Base-by-base conservation (phyloP, 176 grass and related monocot species). In the Canna indica region DNA sequence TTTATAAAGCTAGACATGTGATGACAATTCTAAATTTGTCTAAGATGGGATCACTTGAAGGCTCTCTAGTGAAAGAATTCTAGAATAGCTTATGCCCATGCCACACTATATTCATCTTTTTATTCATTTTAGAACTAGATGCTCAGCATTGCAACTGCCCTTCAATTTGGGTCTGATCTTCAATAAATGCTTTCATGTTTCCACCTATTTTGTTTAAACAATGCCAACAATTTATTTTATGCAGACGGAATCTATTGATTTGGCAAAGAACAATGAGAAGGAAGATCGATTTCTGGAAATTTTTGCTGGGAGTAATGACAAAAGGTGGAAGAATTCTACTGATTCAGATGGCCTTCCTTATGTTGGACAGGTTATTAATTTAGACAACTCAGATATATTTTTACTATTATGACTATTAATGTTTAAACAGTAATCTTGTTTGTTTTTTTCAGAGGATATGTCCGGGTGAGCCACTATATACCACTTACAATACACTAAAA, bases 281-380 rank as follows among this genome's bases (percentile, higher is more conserved):
- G 84, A 85, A 76, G 77, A 68, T 64, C 33, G 32, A 57, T 25
- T 73, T 36, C 74, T 75, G 27, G 86, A 96, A 81, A 78, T 87
- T 53, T 96, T 96, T 81, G 79, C 86, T 3, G 89, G 82, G 57
- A 91, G 93, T 62, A 77, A 44, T 41, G 77, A 83, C 25, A 85
- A 75, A 85, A 85, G 82, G 10, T 78, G 73, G 14, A 57, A 69
- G 3, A 53, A 67, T 50, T 71, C 38, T 47, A 87, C 87, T 58
- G 93, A 91, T 79, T 81, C 79, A 83, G 93, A 96, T 83, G 93
- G 93, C 28, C 93, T 96, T 90, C 93, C 93, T 85, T 81, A 72
- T 18, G 81, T 92, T 87, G 85, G 83, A 83, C 81, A 87, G 88
- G 93, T 96, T 42, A 15, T 67, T 71, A 25, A 31, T 32, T 70